Base-by-base conservation (phyloP, 768 basidiomycete genomes). In the Auricularia heimuer region DNA sequence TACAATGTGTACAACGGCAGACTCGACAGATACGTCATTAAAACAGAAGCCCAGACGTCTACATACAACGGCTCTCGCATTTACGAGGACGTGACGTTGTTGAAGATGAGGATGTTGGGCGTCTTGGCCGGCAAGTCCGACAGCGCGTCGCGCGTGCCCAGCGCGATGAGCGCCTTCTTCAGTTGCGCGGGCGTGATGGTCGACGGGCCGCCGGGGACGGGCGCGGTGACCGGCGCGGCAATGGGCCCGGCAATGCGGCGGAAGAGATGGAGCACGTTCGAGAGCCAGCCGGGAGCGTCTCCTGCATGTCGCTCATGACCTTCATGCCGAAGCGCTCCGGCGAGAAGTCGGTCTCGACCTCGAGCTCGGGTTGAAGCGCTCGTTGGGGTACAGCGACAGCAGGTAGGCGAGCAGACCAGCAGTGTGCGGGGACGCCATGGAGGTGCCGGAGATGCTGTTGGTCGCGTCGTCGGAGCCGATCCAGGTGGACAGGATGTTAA, bases 371-470 rank as follows among this genome's bases (percentile, higher is more conserved):
- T 85, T 72, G 74, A 91, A 92, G 1, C 79, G 75, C 61, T 75
- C 68, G 0, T 85, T 85, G 3, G 89, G 90, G 77, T 94, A 90
- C 71, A 96, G 82, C 33, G 92, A 94, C 65, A 98, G 84, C 68
- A 94, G 82, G 82, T 98, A 98, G 12, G 95, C 95, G 62, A 92
- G 78, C 63, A 97, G 77, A 69, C 96, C 96, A 65, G 91, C 90
- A 54, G 84, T 86, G 78, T 96, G 94, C 58, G 96, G 96, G 6
- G 91, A 91, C 14, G 95, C 94, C 94, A 97, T 97, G 16, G 90
- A 93, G 7, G 93, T 94, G 54, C 93, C 93, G 0, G 91, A 93
- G 69, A 97, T 84, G 8, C 87, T 90, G 70, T 86, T 84, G 61
- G 80, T 80, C n/a, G 90, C 83, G 3, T 67, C 72, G 65, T 73